These are phyloP conservation scores for Penicillium olsonii DNA, from an alignment of 2,329 filamentous ascomycete genomes.

Conservation along the genomic window DNA sequence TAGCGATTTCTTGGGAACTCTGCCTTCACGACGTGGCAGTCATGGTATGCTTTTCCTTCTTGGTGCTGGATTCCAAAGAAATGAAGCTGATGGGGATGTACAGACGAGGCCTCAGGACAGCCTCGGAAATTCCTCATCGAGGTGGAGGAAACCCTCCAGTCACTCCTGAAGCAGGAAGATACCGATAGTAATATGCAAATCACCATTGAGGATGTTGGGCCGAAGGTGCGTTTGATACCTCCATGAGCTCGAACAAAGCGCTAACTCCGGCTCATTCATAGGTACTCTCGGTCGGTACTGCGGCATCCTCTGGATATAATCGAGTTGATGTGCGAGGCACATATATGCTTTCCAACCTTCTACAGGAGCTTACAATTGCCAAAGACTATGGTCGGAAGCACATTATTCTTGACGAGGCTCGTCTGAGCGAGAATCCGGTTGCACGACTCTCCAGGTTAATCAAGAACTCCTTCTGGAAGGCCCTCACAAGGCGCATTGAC, in stretches of 20 bases:
- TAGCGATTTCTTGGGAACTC: constrained; percentile 34
- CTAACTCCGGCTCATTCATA: constrained; percentile 41
- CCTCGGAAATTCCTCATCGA: constrained; percentile 82
- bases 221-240: constrained; percentile 63
- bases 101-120: constrained; percentile 71
- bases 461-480: constrained; percentile 88
- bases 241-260: background rate
- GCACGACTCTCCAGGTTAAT: constrained; percentile 84
- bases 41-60: constrained; percentile 38
- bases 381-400: constrained; percentile 87
- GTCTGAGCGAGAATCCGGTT: constrained; percentile 93
- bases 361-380: constrained; percentile 91
- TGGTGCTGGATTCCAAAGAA: background rate
- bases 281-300: constrained; percentile 81
- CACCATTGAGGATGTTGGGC: constrained; percentile 92
- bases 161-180: constrained; percentile 81
- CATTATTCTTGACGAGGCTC: constrained; percentile 86
- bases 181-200: constrained; percentile 95
- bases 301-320: constrained; percentile 81
- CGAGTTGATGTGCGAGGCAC: constrained; percentile 90
- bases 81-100: constrained; percentile 15
- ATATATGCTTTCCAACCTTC: constrained; percentile 94
- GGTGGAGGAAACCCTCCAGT: constrained; percentile 79
- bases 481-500: constrained; percentile 86
- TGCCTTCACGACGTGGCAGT: constrained; percentile 44